Evolutionary conservation across 352 stramenopile species (phyloP), one percentile per base, ranked within the genome.

Genomic region (Hyaloperonospora arabidopsidis): DNA sequence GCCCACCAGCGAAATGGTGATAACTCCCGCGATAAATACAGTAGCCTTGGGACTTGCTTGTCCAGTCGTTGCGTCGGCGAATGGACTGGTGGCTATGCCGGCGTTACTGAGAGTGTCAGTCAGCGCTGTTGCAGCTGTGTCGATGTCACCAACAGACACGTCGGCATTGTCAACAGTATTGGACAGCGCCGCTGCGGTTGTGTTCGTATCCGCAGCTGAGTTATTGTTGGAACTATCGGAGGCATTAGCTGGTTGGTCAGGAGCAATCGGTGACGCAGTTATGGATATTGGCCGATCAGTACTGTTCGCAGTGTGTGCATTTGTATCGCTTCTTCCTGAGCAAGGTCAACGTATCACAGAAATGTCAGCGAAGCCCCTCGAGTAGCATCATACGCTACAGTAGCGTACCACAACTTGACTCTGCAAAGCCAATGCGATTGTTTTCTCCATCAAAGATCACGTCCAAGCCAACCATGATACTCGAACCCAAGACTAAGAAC

Each of bases 401-500:
- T 41, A 35, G 58, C 68, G 56, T 51, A 91, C 78, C 79, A 51
- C 84, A 93, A 23, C 64, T 35, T 2, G 84, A 79, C 32, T 86
- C 68, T 2, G 81, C 84, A 70, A 94, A 94, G 12, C 79, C 84
- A 2, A 94, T 51, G n/a, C 79, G 76, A 5, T 83, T 72, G 54
- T 74, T 76, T 47, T 89, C 82, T 32, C 61, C 58, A 57, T 94
- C 84, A 53, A 94, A 94, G 17, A 94, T 84, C n/a, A 92, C 82
- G 22, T 94, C 72, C 35, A 85, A 84, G 2, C 84, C 84, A 21
- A 91, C 46, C 84, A 94, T 92, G 5, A 67, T 72, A 45, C 78
- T 90, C 0, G 81, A 79, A 15, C 84, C 84, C 32, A 94, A 61
- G 15, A 94, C 84, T 91, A 18, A 28, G 38, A 45, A 28, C 12